Conservation (phyloP, 768 basidiomycete genomes). For the Suillus spraguei region DNA sequence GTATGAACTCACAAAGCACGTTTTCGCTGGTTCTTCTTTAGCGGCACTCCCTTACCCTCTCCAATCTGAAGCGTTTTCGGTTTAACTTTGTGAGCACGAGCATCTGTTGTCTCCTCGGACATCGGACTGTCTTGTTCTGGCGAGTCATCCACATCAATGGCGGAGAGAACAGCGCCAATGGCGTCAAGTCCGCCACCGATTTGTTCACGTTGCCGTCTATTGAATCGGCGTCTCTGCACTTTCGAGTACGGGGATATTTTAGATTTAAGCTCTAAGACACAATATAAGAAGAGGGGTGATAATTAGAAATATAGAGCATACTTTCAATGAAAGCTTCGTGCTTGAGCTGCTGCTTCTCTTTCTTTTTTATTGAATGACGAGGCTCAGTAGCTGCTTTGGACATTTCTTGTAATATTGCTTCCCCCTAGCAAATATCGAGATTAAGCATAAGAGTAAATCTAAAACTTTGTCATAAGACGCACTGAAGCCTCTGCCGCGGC, state of each 20-base stretch:
- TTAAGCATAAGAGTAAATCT: background rate
- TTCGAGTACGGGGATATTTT: conserved; percentile 64
- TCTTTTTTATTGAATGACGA: conserved; percentile 51
- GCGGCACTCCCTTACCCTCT: conserved; percentile 57
- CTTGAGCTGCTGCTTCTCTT: conserved; percentile 65
- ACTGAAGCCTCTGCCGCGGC: conserved; percentile 45
- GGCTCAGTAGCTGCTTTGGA: conserved; percentile 36
- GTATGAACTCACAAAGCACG: conserved; percentile 58
- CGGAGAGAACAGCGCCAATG: conserved; percentile 55
- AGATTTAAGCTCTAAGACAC: conserved; percentile 47
- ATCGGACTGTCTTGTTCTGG: conserved; percentile 21
- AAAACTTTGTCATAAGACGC: conserved; percentile 18
- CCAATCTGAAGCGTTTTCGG: conserved; percentile 61
- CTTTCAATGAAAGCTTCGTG: conserved; percentile 72
- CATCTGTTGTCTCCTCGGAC: conserved; percentile 21
- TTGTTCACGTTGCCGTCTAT: conserved; percentile 68
- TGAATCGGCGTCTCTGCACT: conserved; percentile 69
- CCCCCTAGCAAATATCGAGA: background rate
- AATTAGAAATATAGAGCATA: conserved; percentile 29
- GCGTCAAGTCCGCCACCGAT: conserved; percentile 52
- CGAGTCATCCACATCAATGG: conserved; percentile 45
- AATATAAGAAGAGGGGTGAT: background rate
- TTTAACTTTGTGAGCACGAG: conserved; percentile 19
- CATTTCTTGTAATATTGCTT: conserved; percentile 24
- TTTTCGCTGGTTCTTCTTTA: conserved; percentile 67